Base-by-base conservation (phyloP, 495 filamentous ascomycete genomes). In the Tuber borchii region DNA sequence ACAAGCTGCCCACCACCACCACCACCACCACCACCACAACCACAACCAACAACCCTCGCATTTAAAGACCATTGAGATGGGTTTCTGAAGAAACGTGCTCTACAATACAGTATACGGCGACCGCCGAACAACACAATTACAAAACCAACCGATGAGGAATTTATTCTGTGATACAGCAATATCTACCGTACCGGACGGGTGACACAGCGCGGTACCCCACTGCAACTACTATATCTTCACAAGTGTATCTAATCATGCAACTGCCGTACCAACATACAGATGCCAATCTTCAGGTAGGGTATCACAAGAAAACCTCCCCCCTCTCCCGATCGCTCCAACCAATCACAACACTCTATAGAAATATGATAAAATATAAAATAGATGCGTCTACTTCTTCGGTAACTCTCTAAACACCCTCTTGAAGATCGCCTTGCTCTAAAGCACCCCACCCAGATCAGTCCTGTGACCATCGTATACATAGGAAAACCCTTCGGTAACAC, bases 401-500 rank as follows among this genome's bases (percentile, higher is more conserved):
- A 94, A 85, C 78, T 91, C 87, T 77, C 85, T 85, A 84, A 99
- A 99, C 39, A 98, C 93, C 81, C 88, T 90, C 74, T 90, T 89
- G 79, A 99, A 97, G 51, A 99, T 97, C 83, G 94, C 93, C 76
- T 92, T 89, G 78, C 93, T 95, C 85, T 82, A 70, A 31, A 65
- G 45, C 9, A 34, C 68, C 22, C 39, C 71, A 43, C 43, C 65
- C 20, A 37, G 45, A 69, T 76, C 56, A 80, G 70, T 20, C 72
- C 22, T 42, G 44, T 16, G 22, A 20, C n/a, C 39, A 42, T 40
- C 44, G 42, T 12, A 40, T 45, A 61, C 39, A 68, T 34, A 48
- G 12, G 20, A 70, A 44, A 73, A 2, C 46, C n/a, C 31, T 20
- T 16, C 31, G 45, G 45, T 34, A 56, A 77, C 42, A 48, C 48